Evolutionary conservation across 2,329 filamentous ascomycete species (phyloP), one percentile per base, ranked within the genome.

Genomic region (Calcarisporium arbuscula): DNA sequence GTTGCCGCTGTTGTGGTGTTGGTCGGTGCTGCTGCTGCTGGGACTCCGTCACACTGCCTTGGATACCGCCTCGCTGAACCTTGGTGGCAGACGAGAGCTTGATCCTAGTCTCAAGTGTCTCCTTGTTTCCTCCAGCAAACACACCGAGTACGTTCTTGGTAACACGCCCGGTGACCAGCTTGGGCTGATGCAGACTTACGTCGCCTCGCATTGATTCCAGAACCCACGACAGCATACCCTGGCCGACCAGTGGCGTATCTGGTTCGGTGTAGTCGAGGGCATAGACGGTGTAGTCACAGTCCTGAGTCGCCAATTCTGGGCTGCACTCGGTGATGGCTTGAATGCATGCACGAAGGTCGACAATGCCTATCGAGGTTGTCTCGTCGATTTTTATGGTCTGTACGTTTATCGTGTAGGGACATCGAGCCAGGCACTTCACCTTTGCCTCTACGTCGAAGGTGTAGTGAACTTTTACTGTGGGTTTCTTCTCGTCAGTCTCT

Each of bases 181-280:
- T 41, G 10, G 77, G 78, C 47, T 80, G 72, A 36, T 77, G 70
- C 32, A 69, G 18, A 69, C 65, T 14, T 66, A 47, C 42, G 18
- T 60, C 50, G 21, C 47, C 44, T 18, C 49, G 48, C 44, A 63
- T 51, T 4, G 60, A 54, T 52, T 54, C 77, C 29, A 96, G 69
- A 16, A 82, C 78, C 74, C 84, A 83, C 23, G 92, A 96, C 15
- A 98, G 70, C 80, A 96, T 86, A 34, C 94, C 92, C 60, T 98
- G 90, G 16, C 92, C 92, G 17, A 95, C 90, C 36, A 96, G 72
- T 34, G 94, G 92, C 14, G 82, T 86, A 53, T 95, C 89, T 44
- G 85, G 85, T 62, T 98, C 92, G 10, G 92, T 95, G 59, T 90
- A 96, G 60, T 98, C 92, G 65, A 87, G 86, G 19, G 90, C 88